These are phyloP conservation scores for Coemansia sp. DNA, from an alignment of 192 early-diverging fungal species.

Conservation along the genomic window DNA sequence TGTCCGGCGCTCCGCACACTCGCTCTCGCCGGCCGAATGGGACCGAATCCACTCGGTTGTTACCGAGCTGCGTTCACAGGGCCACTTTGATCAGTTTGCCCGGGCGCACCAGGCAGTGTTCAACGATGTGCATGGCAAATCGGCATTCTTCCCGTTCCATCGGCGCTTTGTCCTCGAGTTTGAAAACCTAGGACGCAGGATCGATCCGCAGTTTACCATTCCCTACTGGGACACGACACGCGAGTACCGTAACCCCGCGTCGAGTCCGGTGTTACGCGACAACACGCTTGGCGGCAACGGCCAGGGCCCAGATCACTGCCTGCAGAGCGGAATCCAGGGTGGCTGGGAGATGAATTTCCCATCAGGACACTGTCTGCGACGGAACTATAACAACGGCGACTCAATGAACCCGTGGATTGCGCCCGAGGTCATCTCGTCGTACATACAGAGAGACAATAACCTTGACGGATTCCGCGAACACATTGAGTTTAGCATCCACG, in stretches of 20 bases:
- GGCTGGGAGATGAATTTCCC: conserved; percentile 26
- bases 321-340: conserved; percentile 34
- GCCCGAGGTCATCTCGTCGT: conserved; percentile 43
- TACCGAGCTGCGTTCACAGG: conserved; percentile 23
- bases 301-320: conserved; percentile 19
- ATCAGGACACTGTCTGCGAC: conserved; percentile 29
- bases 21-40: conserved; percentile 38
- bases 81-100: conserved; percentile 41
- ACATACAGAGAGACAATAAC: conserved; percentile 24
- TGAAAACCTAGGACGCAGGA: conserved; percentile 34
- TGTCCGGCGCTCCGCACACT: conserved; percentile 39
- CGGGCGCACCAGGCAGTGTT: conserved; percentile 36
- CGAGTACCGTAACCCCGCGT: conserved; percentile 29
- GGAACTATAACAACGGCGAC: conserved; percentile 26
- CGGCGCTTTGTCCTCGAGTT: conserved; percentile 52
- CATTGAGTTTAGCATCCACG: conserved; percentile 53
- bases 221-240: conserved; percentile 50
- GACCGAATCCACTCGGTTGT: conserved; percentile 25
- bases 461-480: conserved; percentile 41
- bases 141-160: conserved; percentile 52
- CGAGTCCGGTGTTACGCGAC: conserved; percentile 27
- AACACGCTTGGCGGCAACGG: conserved; percentile 37
- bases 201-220: conserved; percentile 34
- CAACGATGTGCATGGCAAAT: conserved; percentile 36
- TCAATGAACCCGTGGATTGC: conserved; percentile 36